Evolutionary conservation across 2,329 filamentous ascomycete species (phyloP).

Genomic region (Epichloe amarillans): DNA sequence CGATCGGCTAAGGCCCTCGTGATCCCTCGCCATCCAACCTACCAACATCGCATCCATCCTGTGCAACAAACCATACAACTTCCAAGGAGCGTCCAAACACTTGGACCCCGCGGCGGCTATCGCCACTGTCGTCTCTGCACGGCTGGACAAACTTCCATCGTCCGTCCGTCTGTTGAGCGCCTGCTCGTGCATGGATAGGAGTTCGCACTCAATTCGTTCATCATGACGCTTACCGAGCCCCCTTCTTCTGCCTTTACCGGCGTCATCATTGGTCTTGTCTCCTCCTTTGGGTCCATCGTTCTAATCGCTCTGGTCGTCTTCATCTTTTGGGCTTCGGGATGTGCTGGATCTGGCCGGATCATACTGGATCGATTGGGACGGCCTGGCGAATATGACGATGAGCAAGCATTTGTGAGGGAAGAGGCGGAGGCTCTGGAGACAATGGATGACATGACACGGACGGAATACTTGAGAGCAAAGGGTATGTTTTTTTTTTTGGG

Average conservation of each 20-base stretch:
- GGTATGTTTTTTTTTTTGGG: conserved; percentile 41
- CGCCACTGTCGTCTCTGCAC: conserved; percentile 2
- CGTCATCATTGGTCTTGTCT: conserved; percentile 87
- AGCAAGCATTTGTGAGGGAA: conserved; percentile 84
- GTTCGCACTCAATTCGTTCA: conserved; percentile 3
- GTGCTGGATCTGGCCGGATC: conserved; percentile 72
- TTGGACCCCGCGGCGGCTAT: background rate
- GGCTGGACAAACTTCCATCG: background rate
- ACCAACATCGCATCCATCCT: background rate
- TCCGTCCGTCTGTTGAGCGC: background rate
- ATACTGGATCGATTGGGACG: conserved; percentile 85
- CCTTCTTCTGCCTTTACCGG: conserved; percentile 47
- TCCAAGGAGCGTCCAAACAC: background rate
- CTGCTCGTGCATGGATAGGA: background rate
- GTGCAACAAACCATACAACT: background rate
- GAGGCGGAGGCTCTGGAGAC: conserved; percentile 88
- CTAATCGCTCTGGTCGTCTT: conserved; percentile 78
- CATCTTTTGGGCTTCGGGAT: conserved; percentile 66
- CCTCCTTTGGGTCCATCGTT: conserved; percentile 82
- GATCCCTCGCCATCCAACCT: background rate
- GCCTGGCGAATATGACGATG: conserved; percentile 94
- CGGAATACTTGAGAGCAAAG: conserved; percentile 89
- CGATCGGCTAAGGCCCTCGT: background rate
- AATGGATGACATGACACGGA: conserved; percentile 87
- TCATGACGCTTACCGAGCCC: conserved; percentile 17